These are phyloP conservation scores for Ceratocystis albifundus DNA, from an alignment of 2,329 filamentous ascomycete species.

Conservation along the genomic window DNA sequence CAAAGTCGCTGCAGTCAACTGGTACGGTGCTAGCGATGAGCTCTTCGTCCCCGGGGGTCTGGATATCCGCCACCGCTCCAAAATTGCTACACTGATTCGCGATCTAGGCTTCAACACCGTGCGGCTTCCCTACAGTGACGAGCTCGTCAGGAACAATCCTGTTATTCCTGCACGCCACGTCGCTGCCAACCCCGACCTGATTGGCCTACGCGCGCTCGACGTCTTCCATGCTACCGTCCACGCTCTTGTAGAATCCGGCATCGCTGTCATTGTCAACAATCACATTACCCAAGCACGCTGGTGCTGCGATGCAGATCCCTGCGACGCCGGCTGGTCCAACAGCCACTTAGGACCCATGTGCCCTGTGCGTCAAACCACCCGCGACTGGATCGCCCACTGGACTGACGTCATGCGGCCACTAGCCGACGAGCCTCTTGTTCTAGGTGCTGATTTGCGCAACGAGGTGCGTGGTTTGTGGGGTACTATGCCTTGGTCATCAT, in stretches of 20 bases:
- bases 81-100: conserved; percentile 49
- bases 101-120: conserved; percentile 59
- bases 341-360: conserved; percentile 50
- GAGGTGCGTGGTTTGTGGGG: conserved; percentile 59
- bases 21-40: conserved; percentile 60
- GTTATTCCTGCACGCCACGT: conserved; percentile 40
- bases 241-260: conserved; percentile 48
- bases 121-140: conserved; percentile 56
- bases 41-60: conserved; percentile 53
- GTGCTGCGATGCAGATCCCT: conserved; percentile 58
- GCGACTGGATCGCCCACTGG: conserved; percentile 56
- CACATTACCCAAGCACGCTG: conserved; percentile 58
- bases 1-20: conserved; percentile 55
- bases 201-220: conserved; percentile 46
- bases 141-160: conserved; percentile 49
- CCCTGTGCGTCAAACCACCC: conserved; percentile 50
- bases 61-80: conserved; percentile 49
- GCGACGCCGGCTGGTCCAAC: conserved; percentile 56
- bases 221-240: conserved; percentile 48
- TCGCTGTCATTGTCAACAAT: conserved; percentile 57
- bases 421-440: conserved; percentile 47
- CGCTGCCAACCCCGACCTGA: conserved; percentile 48
- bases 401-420: conserved; percentile 51
- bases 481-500: conserved; percentile 54
- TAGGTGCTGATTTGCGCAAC: conserved; percentile 57